Evolutionary conservation across 345 rosid species (phyloP).

Genomic region (Kandelia obovata): DNA sequence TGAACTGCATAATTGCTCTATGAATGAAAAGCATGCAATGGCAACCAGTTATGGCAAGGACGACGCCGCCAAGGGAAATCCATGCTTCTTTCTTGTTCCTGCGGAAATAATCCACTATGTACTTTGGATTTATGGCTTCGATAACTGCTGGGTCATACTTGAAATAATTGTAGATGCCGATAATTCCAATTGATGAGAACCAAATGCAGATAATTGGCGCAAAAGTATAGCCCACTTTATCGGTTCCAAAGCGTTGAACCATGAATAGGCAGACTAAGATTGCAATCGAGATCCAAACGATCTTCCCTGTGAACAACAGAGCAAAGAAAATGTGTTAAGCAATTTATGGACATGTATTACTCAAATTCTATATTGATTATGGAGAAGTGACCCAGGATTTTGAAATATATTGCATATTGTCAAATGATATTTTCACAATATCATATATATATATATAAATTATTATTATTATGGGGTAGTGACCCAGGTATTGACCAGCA

Average conservation of each 20-base stretch:
- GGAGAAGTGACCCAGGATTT: too few relatives aligned
- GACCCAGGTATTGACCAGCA: too few relatives aligned
- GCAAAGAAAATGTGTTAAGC: neutral
- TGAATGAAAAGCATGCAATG: neutral
- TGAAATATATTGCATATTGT: too few relatives aligned
- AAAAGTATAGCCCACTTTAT: slow-evolving; percentile 31
- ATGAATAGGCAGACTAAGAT: slow-evolving; percentile 26
- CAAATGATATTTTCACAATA: too few relatives aligned
- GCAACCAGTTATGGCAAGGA: slow-evolving; percentile 31
- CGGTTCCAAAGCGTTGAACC: slow-evolving; percentile 34
- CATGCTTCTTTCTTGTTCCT: slow-evolving; percentile 31
- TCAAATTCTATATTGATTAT: too few relatives aligned
- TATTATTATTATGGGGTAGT: too few relatives aligned
- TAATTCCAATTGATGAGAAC: slow-evolving; percentile 22
- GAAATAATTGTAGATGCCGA: slow-evolving; percentile 28
- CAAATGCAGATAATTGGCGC: slow-evolving; percentile 34
- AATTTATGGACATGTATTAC: neutral
- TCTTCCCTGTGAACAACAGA: slow-evolving; percentile 12
- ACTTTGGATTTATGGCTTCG: slow-evolving; percentile 25
- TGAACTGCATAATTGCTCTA: neutral
- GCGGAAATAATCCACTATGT: slow-evolving; percentile 26
- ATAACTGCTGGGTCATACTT: slow-evolving; percentile 24
- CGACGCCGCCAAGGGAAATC: slow-evolving; percentile 37
- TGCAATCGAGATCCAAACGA: slow-evolving; percentile 28
- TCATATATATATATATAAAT: too few relatives aligned